phyloP scores from a whole-genome alignment of 257 asterid genomes.

The Anisodus acutangulus region DNA sequence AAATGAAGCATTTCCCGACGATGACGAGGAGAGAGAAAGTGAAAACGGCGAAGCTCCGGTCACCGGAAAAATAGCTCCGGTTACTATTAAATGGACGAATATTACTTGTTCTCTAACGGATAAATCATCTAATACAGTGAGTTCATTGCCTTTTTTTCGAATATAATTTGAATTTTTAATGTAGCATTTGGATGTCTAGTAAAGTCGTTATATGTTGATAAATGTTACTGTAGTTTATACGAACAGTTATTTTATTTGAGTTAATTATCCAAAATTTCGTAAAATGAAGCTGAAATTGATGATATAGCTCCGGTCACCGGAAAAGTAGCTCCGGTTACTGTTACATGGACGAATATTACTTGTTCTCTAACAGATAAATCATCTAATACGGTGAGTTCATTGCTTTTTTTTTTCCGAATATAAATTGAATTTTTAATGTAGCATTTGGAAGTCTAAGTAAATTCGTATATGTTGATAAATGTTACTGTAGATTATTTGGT shows the following conservation, averaged over 20 bases:
- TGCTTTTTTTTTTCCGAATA: background rate
- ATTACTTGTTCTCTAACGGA: constrained; percentile 80
- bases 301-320: constrained; percentile 46
- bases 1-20: constrained; percentile 42
- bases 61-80: constrained; percentile 67
- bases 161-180: background rate
- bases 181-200: background rate
- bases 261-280: no score
- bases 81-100: constrained; percentile 71
- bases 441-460: no score
- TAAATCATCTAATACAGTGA: constrained; percentile 68
- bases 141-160: constrained; percentile 6
- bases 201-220: background rate
- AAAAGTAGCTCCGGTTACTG: constrained; percentile 68
- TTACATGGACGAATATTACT: constrained; percentile 75
- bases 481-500: background rate
- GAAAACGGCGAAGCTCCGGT: constrained; percentile 43
- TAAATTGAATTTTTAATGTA: background rate
- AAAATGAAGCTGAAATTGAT: no score
- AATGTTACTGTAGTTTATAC: background rate
- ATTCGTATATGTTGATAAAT: no score
- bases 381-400: constrained; percentile 56
- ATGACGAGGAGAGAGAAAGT: constrained; percentile 30
- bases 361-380: constrained; percentile 82
- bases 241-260: no score